These are phyloP conservation scores for Arthrobotrys sinensis DNA, from an alignment of 2,329 filamentous ascomycete species.

Conservation along the genomic window DNA sequence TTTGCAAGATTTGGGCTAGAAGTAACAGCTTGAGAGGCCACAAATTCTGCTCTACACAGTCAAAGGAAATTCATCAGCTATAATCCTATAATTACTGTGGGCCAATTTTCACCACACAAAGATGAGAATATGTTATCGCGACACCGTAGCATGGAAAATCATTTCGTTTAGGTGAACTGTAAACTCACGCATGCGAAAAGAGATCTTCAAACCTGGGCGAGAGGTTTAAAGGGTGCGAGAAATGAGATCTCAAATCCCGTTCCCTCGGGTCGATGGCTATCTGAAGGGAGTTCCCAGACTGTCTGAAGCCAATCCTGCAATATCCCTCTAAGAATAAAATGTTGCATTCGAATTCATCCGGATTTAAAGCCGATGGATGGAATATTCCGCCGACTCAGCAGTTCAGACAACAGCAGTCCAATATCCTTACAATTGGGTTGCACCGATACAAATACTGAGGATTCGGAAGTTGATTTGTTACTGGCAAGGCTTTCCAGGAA, in stretches of 20 bases:
- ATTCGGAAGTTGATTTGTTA: slow-evolving; percentile 4
- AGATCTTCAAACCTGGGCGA: neutral
- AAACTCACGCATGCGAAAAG: neutral
- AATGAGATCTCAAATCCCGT: neutral
- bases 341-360: neutral
- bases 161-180: neutral
- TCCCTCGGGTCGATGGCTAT: neutral
- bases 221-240: neutral
- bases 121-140: no score
- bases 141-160: neutral
- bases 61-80: no score
- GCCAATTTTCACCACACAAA: no score
- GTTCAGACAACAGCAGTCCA: no score
- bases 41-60: no score
- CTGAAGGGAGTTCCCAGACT: no score
- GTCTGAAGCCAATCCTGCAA: no score
- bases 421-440: neutral
- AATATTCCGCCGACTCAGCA: slow-evolving; percentile 4
- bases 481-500: slow-evolving; percentile 1
- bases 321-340: no score
- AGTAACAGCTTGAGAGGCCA: no score
- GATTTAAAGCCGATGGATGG: slow-evolving; percentile 9
- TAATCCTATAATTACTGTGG: no score
- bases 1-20: no score
- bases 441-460: neutral